A percentile compares a stretch with the other conserved stretches of the same genome.
Conservation (phyloP, 2,329 filamentous ascomycete genomes). For the Monilinia aucupariae region DNA sequence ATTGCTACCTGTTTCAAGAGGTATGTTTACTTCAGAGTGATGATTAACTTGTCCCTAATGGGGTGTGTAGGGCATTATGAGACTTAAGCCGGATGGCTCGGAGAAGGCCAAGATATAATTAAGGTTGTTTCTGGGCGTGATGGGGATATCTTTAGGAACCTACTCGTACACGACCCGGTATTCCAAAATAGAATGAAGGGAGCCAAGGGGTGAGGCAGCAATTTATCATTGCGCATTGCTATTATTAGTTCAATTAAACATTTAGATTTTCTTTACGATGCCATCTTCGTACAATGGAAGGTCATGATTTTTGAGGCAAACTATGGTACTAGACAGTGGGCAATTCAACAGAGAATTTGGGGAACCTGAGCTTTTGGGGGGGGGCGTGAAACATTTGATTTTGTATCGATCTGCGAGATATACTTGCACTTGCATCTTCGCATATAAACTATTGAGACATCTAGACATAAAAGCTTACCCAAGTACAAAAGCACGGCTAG, state of each 20-base stretch:
- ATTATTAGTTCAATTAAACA: constrained; percentile 4
- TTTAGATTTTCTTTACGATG: constrained; percentile 1
- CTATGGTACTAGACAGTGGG: background rate
- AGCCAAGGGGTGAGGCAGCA: background rate
- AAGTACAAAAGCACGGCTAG: background rate
- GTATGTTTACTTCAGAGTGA: constrained; percentile 33
- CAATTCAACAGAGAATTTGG: background rate
- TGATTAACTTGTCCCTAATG: constrained; percentile 13
- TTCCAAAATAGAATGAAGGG: background rate
- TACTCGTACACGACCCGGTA: background rate
- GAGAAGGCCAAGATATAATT: constrained; percentile 17
- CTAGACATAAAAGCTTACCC: background rate
- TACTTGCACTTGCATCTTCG: background rate
- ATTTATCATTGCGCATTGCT: background rate
- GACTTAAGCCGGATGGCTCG: constrained; percentile 27
- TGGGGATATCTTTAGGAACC: background rate
- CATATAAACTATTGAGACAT: background rate
- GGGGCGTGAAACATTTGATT: too few species aligned
- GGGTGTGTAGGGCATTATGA: constrained; percentile 30
- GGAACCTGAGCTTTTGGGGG: too few species aligned
- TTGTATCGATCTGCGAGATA: too few species aligned
- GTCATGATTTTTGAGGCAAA: background rate
- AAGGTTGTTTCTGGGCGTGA: background rate
- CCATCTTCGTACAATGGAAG: background rate
- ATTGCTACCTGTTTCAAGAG: constrained; percentile 76